Percentiles rank a stretch among this genome's conserved stretches.
These are phyloP conservation scores for Sonneratia alba DNA, from an alignment of 345 rosid genomes.

Conservation along the genomic window DNA sequence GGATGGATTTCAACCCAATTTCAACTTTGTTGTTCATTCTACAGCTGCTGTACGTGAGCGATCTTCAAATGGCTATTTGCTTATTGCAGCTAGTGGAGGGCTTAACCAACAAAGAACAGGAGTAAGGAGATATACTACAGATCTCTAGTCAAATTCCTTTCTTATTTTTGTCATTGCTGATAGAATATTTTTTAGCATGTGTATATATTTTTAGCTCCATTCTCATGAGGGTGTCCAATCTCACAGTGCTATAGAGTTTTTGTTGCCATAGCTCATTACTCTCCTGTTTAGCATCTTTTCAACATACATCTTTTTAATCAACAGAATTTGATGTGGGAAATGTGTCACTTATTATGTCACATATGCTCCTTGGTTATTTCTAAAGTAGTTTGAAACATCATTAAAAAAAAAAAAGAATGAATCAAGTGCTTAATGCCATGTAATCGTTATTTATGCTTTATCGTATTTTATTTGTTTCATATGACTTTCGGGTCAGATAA, in stretches of 20 bases:
- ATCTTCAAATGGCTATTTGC: constrained; percentile 85
- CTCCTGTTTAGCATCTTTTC: not conserved
- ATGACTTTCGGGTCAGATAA: constrained; percentile 42
- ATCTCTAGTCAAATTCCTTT: not conserved
- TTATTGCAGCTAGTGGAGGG: constrained; percentile 97
- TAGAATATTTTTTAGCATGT: not conserved
- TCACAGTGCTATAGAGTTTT: not conserved
- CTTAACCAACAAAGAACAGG: constrained; percentile 98
- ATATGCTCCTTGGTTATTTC: not conserved
- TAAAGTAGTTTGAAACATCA: not conserved
- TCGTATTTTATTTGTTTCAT: not conserved
- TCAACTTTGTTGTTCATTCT: constrained; percentile 9
- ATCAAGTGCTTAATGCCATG: not conserved
- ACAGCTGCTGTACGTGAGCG: constrained; percentile 61
- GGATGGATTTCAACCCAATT: not conserved
- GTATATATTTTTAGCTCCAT: not conserved
- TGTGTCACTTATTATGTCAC: not conserved
- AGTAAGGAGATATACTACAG: constrained; percentile 43
- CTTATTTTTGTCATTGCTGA: not conserved
- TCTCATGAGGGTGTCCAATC: not conserved
- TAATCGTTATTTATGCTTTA: not conserved
- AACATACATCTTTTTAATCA: not conserved
- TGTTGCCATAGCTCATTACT: not conserved
- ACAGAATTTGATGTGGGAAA: not conserved
- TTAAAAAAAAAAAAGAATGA: not conserved